Percentiles rank a stretch among this genome's conserved stretches.
These are phyloP conservation scores for Debaryomycetaceae sp. DNA, from an alignment of 1,139 yeast genomes.

Conservation along the genomic window DNA sequence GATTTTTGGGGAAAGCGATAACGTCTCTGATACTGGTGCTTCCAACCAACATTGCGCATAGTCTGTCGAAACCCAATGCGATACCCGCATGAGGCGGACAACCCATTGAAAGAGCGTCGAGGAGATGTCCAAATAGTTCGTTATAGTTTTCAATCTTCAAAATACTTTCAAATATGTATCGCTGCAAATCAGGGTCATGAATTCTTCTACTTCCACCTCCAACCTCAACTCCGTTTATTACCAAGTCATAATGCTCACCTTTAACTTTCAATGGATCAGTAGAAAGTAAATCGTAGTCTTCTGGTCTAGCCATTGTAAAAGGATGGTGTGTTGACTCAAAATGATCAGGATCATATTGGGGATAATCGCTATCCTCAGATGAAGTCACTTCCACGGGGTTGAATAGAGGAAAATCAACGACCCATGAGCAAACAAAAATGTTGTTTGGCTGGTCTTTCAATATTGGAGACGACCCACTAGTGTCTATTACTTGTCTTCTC, in stretches of 20 bases:
- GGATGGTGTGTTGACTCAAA: slow-evolving; percentile 90
- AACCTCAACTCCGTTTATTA: slow-evolving; percentile 88
- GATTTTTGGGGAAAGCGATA: slow-evolving; percentile 92
- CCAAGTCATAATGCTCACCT: slow-evolving; percentile 96
- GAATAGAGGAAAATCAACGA: slow-evolving; percentile 85
- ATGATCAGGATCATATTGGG: slow-evolving; percentile 48
- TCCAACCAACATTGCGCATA: slow-evolving; percentile 86
- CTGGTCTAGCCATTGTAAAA: slow-evolving; percentile 82
- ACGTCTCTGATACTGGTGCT: slow-evolving; percentile 81
- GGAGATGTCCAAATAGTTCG: slow-evolving; percentile 78
- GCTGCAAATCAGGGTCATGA: slow-evolving; percentile 79
- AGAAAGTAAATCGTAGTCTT: slow-evolving; percentile 58
- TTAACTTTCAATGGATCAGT: slow-evolving; percentile 60
- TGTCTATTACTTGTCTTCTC: slow-evolving; percentile 38
- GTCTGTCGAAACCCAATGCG: slow-evolving; percentile 90
- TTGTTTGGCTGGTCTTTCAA: slow-evolving; percentile 15
- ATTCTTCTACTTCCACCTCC: slow-evolving; percentile 98
- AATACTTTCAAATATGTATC: slow-evolving; percentile 58
- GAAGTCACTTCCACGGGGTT: slow-evolving; percentile 61
- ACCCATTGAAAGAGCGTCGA: slow-evolving; percentile 80
- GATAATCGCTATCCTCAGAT: slow-evolving; percentile 42
- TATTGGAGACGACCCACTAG: slow-evolving; percentile 10
- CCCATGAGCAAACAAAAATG: slow-evolving; percentile 75
- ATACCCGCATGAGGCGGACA: slow-evolving; percentile 99
- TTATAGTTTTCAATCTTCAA: slow-evolving; percentile 56